Conservation (phyloP, 257 asterid species). For the Solanum sejunctum region DNA sequence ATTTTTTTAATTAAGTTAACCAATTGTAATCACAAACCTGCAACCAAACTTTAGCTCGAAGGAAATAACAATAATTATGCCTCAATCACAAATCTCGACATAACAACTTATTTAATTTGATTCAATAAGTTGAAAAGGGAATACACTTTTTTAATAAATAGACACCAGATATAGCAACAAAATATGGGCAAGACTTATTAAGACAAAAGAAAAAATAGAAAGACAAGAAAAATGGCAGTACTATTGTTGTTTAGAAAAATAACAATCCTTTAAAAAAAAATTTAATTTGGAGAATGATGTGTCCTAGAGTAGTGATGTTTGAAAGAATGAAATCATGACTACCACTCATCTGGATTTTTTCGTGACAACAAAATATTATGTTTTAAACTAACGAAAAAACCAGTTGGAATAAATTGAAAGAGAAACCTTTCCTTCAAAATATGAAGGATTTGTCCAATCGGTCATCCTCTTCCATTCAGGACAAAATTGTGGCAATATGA, state of each 20-base stretch:
- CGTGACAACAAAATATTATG: no score
- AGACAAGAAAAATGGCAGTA: not conserved
- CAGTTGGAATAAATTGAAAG: no score
- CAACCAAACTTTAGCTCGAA: not conserved
- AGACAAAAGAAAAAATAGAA: not conserved
- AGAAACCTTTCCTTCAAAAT: no score
- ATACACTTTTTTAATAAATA: not conserved
- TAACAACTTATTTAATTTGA: not conserved
- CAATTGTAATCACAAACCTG: not conserved
- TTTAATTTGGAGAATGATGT: not conserved
- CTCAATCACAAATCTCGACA: not conserved
- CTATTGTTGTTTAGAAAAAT: not conserved
- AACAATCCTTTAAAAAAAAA: not conserved
- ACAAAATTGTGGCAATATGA: no score
- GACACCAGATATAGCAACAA: not conserved
- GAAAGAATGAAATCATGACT: no score
- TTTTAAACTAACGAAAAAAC: no score
- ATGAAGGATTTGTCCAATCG: no score
- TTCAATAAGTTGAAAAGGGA: not conserved
- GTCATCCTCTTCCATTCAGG: no score
- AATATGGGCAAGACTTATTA: not conserved
- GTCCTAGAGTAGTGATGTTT: no score
- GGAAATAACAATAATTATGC: no score
- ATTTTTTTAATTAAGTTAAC: not conserved
- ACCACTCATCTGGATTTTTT: no score